Percentiles rank a stretch among this genome's conserved stretches.
These are phyloP conservation scores for Dryas drummondii DNA, from an alignment of 306 rosid species.

Conservation along the genomic window DNA sequence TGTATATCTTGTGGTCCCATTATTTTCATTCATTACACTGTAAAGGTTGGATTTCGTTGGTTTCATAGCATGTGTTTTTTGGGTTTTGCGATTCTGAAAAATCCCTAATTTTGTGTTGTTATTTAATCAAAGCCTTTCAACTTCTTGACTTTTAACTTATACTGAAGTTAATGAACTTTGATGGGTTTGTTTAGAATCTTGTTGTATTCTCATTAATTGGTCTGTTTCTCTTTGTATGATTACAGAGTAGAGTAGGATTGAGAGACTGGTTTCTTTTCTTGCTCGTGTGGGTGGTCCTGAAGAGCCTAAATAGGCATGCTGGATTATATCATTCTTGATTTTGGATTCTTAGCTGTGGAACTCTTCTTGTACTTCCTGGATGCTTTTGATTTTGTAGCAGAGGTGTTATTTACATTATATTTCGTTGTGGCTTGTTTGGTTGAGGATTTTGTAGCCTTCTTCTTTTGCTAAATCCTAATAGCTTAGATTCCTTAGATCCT, in stretches of 20 bases:
- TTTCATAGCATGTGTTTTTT: background rate
- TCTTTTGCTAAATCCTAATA: conserved; percentile 33
- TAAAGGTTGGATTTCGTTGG: background rate
- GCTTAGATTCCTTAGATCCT: conserved; percentile 12
- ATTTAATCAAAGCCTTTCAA: background rate
- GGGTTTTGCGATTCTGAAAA: background rate
- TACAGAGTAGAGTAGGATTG: conserved; percentile 10
- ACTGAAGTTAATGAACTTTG: background rate
- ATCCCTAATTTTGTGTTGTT: background rate
- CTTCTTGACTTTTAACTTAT: background rate
- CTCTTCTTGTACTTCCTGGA: conserved; percentile 37
- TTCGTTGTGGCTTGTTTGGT: conserved; percentile 33
- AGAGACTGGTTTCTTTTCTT: background rate
- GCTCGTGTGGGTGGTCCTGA: conserved; percentile 19
- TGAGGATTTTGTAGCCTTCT: conserved; percentile 31
- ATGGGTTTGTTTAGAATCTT: background rate
- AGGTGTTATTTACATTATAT: conserved; percentile 29
- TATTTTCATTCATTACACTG: background rate
- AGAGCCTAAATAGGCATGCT: conserved; percentile 24
- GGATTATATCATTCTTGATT: conserved; percentile 29
- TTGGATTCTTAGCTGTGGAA: conserved; percentile 40
- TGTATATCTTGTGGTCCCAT: background rate
- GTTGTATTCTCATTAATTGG: conserved; percentile 10
- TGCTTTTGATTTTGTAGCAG: conserved; percentile 39
- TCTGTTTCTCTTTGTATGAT: conserved; percentile 18